These are phyloP conservation scores for Lactarius evosmus DNA, from an alignment of 768 basidiomycete genomes.

Conservation along the genomic window DNA sequence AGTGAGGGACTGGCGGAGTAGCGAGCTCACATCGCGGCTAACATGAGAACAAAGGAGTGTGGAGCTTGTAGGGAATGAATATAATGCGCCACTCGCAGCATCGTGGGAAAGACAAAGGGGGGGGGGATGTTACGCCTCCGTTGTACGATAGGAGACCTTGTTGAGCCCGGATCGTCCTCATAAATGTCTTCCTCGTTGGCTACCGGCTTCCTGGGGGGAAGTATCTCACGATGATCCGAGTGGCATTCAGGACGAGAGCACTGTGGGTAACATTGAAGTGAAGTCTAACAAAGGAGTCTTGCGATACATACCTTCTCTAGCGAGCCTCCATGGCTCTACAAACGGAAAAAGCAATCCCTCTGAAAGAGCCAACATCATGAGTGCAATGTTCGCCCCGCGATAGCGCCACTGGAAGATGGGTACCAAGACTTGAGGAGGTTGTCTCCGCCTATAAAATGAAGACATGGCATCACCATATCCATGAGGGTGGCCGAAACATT, in stretches of 20 bases:
- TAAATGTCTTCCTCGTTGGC: neutral
- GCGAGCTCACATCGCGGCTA: slow-evolving; percentile 69
- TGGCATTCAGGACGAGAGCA: neutral
- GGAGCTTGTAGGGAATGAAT: slow-evolving; percentile 60
- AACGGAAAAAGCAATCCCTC: slow-evolving; percentile 65
- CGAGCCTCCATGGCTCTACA: slow-evolving; percentile 49
- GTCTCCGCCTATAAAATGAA: slow-evolving; percentile 68
- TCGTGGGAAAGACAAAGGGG: slow-evolving; percentile 74
- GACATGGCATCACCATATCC: slow-evolving; percentile 58
- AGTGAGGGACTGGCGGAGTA: slow-evolving; percentile 18
- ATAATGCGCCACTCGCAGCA: slow-evolving; percentile 62
- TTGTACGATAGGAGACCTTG: slow-evolving; percentile 20
- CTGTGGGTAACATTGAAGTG: slow-evolving; percentile 1
- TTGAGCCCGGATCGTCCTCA: neutral
- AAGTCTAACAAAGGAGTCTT: neutral
- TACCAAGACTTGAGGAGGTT: slow-evolving; percentile 64
- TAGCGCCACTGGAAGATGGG: slow-evolving; percentile 65
- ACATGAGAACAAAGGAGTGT: slow-evolving; percentile 71
- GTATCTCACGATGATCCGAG: neutral
- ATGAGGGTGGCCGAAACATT: slow-evolving; percentile 26
- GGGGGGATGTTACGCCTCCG: slow-evolving; percentile 44
- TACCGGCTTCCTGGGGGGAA: neutral
- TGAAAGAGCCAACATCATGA: slow-evolving; percentile 63
- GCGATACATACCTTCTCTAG: slow-evolving; percentile 54
- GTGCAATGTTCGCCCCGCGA: slow-evolving; percentile 73